Evolutionary conservation across 257 asterid species (phyloP).

Genomic region (Nicotiana benthamiana): DNA sequence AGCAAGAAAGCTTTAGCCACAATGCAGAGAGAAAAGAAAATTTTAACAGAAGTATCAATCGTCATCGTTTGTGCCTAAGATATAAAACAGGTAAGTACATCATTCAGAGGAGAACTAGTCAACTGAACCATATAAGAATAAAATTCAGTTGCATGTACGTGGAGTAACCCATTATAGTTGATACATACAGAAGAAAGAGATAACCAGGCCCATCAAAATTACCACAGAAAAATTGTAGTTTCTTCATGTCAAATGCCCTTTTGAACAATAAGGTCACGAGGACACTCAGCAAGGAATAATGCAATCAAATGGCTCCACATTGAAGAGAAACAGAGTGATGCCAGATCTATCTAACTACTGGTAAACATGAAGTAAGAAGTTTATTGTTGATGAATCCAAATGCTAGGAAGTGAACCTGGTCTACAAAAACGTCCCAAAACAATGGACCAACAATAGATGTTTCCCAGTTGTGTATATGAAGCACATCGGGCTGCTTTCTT

Average conservation of each 20-base stretch:
- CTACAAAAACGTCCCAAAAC: constrained; percentile 79
- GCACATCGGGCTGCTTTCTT: constrained; percentile 78
- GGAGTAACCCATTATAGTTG: not conserved
- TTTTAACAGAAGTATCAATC: not conserved
- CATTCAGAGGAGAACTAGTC: not conserved
- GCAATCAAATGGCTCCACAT: not conserved
- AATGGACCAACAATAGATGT: constrained; percentile 78
- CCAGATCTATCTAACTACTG: not conserved
- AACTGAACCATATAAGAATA: not conserved
- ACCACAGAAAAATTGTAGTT: not conserved
- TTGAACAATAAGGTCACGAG: not conserved
- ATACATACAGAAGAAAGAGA: not conserved
- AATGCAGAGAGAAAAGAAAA: not conserved
- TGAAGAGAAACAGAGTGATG: not conserved
- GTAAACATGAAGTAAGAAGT: not conserved
- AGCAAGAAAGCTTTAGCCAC: not conserved
- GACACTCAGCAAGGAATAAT: not conserved
- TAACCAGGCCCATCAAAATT: not conserved
- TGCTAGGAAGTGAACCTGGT: constrained; percentile 41
- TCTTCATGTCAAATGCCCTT: not conserved
- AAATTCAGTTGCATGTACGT: not conserved
- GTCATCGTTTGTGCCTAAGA: not conserved
- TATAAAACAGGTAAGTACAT: not conserved
- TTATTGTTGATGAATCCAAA: not conserved
- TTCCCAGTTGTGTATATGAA: constrained; percentile 84